Conservation (phyloP, 192 early-diverging fungal species). For the Coemansia sp. region DNA sequence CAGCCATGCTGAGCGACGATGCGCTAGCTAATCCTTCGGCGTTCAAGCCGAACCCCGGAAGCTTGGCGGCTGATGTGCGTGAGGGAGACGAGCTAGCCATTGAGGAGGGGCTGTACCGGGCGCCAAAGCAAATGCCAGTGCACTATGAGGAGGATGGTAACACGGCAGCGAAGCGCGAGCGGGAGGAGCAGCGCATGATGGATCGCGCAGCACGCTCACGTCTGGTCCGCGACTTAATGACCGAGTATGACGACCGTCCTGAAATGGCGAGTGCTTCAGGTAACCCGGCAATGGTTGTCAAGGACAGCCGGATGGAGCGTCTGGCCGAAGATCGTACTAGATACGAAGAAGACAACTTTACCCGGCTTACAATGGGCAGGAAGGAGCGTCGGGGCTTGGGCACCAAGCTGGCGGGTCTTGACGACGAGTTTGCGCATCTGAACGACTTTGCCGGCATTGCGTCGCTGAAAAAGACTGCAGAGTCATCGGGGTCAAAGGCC, state of each 20-base stretch:
- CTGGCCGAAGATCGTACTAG: constrained; percentile 59
- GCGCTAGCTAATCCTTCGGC: constrained; percentile 70
- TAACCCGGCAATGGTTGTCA: constrained; percentile 61
- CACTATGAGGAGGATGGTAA: constrained; percentile 73
- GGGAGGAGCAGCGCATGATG: constrained; percentile 58
- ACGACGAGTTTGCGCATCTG: constrained; percentile 78
- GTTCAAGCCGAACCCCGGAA: constrained; percentile 85
- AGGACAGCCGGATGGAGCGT: constrained; percentile 53
- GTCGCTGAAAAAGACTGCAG: constrained; percentile 19
- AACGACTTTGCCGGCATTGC: constrained; percentile 53
- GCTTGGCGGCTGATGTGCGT: constrained; percentile 48
- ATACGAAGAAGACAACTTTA: constrained; percentile 90
- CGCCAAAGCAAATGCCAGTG: constrained; percentile 79
- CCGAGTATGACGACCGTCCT: constrained; percentile 81
- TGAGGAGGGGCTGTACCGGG: constrained; percentile 69
- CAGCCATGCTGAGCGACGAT: constrained; percentile 29
- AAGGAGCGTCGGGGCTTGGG: constrained; percentile 71
- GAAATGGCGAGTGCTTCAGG: constrained; percentile 72
- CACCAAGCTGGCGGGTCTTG: constrained; percentile 57
- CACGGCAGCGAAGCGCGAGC: constrained; percentile 55
- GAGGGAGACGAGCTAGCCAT: constrained; percentile 35
- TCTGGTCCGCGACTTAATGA: constrained; percentile 76
- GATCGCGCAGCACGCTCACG: constrained; percentile 74
- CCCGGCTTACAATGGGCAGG: constrained; percentile 63
- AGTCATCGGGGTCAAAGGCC: constrained; percentile 12